These are phyloP conservation scores for Sphagnum magellanicum DNA, from an alignment of 228 moss, liverwort and hornwort species.

Conservation along the genomic window DNA sequence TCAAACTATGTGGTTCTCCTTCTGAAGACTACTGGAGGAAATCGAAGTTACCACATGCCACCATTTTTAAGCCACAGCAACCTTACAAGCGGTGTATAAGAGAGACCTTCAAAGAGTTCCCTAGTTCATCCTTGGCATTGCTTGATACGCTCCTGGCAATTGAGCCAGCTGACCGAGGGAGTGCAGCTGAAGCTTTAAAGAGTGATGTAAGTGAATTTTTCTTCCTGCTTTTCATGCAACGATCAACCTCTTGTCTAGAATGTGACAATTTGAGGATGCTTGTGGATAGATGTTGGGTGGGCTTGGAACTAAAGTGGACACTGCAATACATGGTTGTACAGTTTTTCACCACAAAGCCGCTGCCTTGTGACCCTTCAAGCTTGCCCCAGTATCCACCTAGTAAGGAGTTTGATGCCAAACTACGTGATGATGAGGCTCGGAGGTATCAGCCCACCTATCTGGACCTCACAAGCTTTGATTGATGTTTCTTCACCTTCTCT, in stretches of 20 bases:
- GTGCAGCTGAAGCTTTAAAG: slow-evolving; percentile 46
- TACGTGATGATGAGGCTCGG: slow-evolving; percentile 88
- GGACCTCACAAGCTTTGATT: too few relatives aligned
- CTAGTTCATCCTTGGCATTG: slow-evolving; percentile 51
- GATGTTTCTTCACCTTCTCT: too few relatives aligned
- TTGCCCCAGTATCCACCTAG: slow-evolving; percentile 74
- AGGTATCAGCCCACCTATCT: slow-evolving; percentile 16
- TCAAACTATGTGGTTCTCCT: slow-evolving; percentile 64
- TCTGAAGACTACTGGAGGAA: slow-evolving; percentile 73
- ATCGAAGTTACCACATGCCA: slow-evolving; percentile 63
- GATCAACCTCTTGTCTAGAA: not conserved
- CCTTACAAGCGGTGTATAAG: slow-evolving; percentile 62
- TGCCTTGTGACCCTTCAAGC: slow-evolving; percentile 89
- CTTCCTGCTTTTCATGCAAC: not conserved
- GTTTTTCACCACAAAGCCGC: slow-evolving; percentile 61
- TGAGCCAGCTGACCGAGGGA: slow-evolving; percentile 62
- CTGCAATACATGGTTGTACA: slow-evolving; percentile 9
- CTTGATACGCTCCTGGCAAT: slow-evolving; percentile 64
- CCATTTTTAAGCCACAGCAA: slow-evolving; percentile 69
- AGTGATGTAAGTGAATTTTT: slow-evolving; percentile 38
- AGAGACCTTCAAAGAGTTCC: slow-evolving; percentile 64
- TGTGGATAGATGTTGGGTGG: not conserved
- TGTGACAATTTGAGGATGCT: not conserved
- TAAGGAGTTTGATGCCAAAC: slow-evolving; percentile 83
- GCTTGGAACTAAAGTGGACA: not conserved